Percentiles rank a stretch among this genome's conserved stretches.
Conservation (phyloP, 495 filamentous ascomycete species). For the Penicillium samsonianum region DNA sequence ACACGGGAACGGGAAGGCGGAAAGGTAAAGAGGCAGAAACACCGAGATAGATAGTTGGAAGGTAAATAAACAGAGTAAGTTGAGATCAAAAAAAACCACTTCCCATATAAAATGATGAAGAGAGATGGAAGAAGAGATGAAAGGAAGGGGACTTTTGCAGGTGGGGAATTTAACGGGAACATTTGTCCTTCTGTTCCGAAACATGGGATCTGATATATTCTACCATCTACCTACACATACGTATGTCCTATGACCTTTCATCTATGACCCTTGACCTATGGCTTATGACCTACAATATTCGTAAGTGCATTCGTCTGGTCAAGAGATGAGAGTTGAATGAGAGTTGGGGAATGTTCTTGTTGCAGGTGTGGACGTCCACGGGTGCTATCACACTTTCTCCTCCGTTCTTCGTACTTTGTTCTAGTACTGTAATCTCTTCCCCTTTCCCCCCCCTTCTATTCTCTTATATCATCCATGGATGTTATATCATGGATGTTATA, state of each 20-base stretch:
- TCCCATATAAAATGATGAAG: background rate
- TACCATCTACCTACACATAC: background rate
- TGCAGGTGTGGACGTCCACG: no score
- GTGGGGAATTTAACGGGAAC: slow-evolving; percentile 8
- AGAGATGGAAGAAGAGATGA: slow-evolving; percentile 4
- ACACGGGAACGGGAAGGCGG: background rate
- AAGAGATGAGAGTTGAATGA: no score
- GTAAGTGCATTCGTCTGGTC: no score
- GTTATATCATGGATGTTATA: background rate
- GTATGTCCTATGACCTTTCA: background rate
- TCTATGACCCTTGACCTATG: no score
- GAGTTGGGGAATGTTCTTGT: no score
- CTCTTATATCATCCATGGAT: background rate
- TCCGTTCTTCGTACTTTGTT: background rate
- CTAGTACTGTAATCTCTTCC: background rate
- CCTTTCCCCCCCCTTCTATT: background rate
- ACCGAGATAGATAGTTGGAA: background rate
- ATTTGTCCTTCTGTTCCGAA: no score
- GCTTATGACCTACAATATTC: no score
- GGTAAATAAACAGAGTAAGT: background rate
- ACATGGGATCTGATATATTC: no score
- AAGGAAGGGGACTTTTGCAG: slow-evolving; percentile 11
- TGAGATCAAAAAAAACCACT: no score
- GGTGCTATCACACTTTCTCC: no score
- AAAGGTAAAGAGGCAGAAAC: background rate